phyloP scores from a whole-genome alignment of 1,284 basidiomycete genomes.

The Psilocybe mexicana region DNA sequence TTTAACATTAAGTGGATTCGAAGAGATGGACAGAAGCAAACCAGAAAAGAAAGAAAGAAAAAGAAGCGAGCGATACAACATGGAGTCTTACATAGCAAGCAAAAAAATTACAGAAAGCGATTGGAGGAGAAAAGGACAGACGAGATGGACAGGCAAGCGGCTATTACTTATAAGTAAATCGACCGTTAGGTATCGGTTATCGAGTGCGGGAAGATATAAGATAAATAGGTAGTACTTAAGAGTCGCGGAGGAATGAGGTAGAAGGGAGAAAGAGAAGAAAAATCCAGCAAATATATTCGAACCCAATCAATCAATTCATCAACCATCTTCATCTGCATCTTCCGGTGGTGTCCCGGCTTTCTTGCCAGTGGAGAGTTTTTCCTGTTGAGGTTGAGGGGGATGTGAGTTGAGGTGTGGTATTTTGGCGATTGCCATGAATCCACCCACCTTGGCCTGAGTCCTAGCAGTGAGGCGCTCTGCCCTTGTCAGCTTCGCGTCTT shows the following conservation, averaged over 20 bases:
- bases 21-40: too few relatives aligned
- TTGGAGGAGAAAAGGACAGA: background rate
- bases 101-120: conserved; percentile 8
- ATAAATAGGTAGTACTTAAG: background rate
- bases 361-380: conserved; percentile 16
- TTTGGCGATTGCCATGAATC: background rate
- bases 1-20: background rate
- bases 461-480: conserved; percentile 26
- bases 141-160: too few relatives aligned
- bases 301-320: background rate
- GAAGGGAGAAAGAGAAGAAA: background rate
- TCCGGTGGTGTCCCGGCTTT: conserved; percentile 19
- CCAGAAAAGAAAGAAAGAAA: background rate
- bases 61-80: conserved; percentile 16
- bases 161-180: too few relatives aligned
- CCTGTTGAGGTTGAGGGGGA: conserved; percentile 12
- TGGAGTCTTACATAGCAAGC: conserved; percentile 8
- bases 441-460: conserved; percentile 24
- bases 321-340: conserved; percentile 17
- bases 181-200: background rate
- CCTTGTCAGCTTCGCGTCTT: conserved; percentile 21
- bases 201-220: background rate
- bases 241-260: background rate
- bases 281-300: background rate
- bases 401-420: background rate